Percentiles rank a stretch among this genome's conserved stretches.
These are phyloP conservation scores for Xylaria sp. DNA, from an alignment of 2,329 filamentous ascomycete species.

Conservation along the genomic window DNA sequence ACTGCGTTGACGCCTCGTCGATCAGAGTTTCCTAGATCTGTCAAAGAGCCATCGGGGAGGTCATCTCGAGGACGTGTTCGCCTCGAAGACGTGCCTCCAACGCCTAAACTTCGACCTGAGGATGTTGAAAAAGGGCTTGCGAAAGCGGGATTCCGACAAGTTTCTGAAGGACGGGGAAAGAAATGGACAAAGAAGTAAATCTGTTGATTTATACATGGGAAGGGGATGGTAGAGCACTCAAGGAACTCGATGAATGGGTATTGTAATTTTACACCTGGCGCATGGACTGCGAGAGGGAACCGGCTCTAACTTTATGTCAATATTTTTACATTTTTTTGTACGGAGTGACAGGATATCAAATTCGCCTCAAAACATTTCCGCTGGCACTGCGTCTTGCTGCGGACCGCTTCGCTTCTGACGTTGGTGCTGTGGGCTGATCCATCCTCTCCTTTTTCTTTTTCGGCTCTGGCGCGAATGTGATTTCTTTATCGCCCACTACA, in stretches of 20 bases:
- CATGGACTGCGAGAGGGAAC: slow-evolving; percentile 21
- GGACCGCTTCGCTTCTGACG: slow-evolving; percentile 45
- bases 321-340: slow-evolving; percentile 24
- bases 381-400: slow-evolving; percentile 75
- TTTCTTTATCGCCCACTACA: slow-evolving; percentile 70
- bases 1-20: slow-evolving; percentile 71
- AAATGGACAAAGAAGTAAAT: slow-evolving; percentile 47
- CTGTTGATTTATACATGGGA: neutral
- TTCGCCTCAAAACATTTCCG: slow-evolving; percentile 72
- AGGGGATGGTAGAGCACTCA: neutral
- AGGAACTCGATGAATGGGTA: slow-evolving; percentile 18
- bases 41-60: slow-evolving; percentile 56
- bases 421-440: slow-evolving; percentile 38
- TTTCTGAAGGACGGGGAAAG: slow-evolving; percentile 44
- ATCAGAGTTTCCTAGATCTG: slow-evolving; percentile 68
- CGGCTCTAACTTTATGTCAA: slow-evolving; percentile 19
- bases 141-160: slow-evolving; percentile 45
- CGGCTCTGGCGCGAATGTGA: slow-evolving; percentile 76
- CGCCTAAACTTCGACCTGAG: slow-evolving; percentile 62
- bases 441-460: slow-evolving; percentile 57
- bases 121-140: slow-evolving; percentile 69
- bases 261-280: slow-evolving; percentile 19
- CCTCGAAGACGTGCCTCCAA: slow-evolving; percentile 69
- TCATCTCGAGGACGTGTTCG: slow-evolving; percentile 55
- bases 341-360: slow-evolving; percentile 64